Evolutionary conservation across 179 eudicot species (phyloP), one percentile per base, ranked within the genome.

Genomic region (Camellia oleifera): DNA sequence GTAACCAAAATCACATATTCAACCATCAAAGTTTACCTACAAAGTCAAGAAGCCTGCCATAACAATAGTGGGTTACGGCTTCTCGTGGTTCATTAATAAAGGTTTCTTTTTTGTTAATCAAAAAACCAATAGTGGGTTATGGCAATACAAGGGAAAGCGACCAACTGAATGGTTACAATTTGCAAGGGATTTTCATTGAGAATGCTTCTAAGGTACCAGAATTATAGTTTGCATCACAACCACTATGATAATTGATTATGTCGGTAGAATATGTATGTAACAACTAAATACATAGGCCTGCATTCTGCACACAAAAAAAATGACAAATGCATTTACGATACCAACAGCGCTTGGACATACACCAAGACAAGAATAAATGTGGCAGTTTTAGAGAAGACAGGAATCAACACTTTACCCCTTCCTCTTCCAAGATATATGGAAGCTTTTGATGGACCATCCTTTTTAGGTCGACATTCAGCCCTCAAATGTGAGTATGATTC

Each of bases 401-500:
- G 63, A 15, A 81, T 58, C 62, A 69, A 74, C 53, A 4, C 46
- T 61, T 60, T 85, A 97, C 99, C 97, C 86, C 79, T 90, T 84
- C 98, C 97, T 62, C 89, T 85, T 80, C 98, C 98, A 89, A 92
- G 97, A 87, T 83, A 84, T 81, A 81, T 67, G 61, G 89, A 90
- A 52, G 92, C 87, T 88, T 92, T 94, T 50, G 98, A 96, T 63
- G 89, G 91, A 60, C 94, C 92, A 72, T 89, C 92, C 83, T 85
- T 92, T 89, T 85, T 88, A 26, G 86, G 82, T 83, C 57, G 87
- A 61, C 84, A 88, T 81, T 88, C 94, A 75, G 92, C 98, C 77
- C 93, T 92, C 80, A 95, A 83, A 82, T 95, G 93, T 50, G 95
- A 87, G 89, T 97, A 94, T 68, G 98, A 93, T 77, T 95, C 98